Percentiles rank a stretch among this genome's conserved stretches.
These are phyloP conservation scores for Teunomyces lycoperdinae DNA, from an alignment of 805 yeast genomes.

Conservation along the genomic window DNA sequence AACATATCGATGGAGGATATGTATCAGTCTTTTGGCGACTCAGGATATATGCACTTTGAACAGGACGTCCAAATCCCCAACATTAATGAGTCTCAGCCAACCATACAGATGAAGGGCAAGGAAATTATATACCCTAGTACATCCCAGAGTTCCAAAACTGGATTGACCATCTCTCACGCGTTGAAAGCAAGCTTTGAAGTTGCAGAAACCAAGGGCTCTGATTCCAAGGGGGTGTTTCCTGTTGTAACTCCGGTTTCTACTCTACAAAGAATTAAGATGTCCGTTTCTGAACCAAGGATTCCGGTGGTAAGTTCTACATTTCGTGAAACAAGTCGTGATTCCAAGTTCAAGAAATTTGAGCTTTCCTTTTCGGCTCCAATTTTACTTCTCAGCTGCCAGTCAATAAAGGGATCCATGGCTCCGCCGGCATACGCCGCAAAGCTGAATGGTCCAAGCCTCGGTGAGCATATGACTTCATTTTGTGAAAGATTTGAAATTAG, in stretches of 20 bases:
- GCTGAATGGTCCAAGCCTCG: neutral
- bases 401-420: conserved; percentile 10
- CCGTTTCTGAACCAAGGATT: neutral
- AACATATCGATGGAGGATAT: neutral
- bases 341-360: conserved; percentile 11
- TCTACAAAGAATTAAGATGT: neutral
- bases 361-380: conserved; percentile 14
- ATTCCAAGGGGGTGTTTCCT: neutral
- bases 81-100: neutral
- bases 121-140: conserved; percentile 9
- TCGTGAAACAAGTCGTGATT: conserved; percentile 4
- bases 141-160: conserved; percentile 2
- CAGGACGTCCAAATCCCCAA: conserved; percentile 4
- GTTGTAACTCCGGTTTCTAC: neutral
- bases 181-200: conserved; percentile 12
- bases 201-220: conserved; percentile 5
- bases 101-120: conserved; percentile 2
- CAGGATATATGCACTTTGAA: conserved; percentile 1
- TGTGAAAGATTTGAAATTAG: neutral
- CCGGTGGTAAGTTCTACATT: conserved; percentile 5
- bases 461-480: conserved; percentile 1
- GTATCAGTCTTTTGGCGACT: neutral
- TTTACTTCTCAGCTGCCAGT: conserved; percentile 8
- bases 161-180: conserved; percentile 9
- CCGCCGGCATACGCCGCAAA: conserved; percentile 11